Evolutionary conservation across 768 basidiomycete species (phyloP).

Genomic region (Phylloporus arenicola): DNA sequence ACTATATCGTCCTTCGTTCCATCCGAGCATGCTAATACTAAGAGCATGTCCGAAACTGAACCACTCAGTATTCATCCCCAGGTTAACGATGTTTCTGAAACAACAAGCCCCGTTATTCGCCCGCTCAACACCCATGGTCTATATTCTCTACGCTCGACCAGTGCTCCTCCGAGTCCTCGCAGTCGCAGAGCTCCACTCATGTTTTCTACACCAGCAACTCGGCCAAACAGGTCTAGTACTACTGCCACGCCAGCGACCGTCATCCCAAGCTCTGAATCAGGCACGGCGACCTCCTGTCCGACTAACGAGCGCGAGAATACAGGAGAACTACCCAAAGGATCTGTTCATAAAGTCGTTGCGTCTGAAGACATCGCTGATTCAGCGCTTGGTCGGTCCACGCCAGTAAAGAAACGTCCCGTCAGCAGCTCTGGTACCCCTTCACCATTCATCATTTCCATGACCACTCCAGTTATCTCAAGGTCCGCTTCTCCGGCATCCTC

Average conservation of each 20-base stretch:
- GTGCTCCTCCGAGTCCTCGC: constrained; percentile 53
- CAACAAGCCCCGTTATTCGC: constrained; percentile 29
- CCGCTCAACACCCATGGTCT: constrained; percentile 44
- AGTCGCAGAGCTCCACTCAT: constrained; percentile 14
- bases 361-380: background rate
- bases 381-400: background rate
- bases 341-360: background rate
- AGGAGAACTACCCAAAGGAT: background rate
- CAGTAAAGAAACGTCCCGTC: constrained; percentile 12
- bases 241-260: background rate
- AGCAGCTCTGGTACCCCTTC: constrained; percentile 12
- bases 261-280: background rate
- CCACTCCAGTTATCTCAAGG: constrained; percentile 21
- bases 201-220: constrained; percentile 4
- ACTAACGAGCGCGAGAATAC: constrained; percentile 4
- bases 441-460: constrained; percentile 12
- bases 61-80: constrained; percentile 3
- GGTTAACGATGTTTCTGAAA: constrained; percentile 5
- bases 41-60: constrained; percentile 25
- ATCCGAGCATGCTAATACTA: constrained; percentile 29
- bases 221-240: background rate
- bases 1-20: constrained; percentile 40
- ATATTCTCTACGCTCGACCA: constrained; percentile 49
- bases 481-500: constrained; percentile 49
- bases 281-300: background rate